These are phyloP conservation scores for Pythium grandisporangium DNA, from an alignment of 352 stramenopile genomes.

Conservation along the genomic window DNA sequence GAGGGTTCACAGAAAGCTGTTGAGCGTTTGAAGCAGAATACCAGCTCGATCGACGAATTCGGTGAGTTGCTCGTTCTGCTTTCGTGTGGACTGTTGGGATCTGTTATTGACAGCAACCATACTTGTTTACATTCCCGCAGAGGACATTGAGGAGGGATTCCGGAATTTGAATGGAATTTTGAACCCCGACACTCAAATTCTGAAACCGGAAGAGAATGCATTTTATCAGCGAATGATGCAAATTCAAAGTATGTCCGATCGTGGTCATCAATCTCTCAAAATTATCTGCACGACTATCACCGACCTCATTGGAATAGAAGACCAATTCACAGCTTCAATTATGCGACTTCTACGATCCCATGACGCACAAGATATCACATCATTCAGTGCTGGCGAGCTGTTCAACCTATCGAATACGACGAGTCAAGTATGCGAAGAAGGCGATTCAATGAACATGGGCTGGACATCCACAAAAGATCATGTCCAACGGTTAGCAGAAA, in stretches of 20 bases:
- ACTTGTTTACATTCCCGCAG: slow-evolving; percentile 17
- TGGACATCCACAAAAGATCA: slow-evolving; percentile 59
- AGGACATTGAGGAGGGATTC: slow-evolving; percentile 70
- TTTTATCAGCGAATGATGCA: slow-evolving; percentile 62
- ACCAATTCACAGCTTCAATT: slow-evolving; percentile 36
- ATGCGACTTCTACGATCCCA: slow-evolving; percentile 47
- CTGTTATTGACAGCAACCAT: no score
- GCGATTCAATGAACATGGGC: slow-evolving; percentile 34
- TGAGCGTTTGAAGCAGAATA: slow-evolving; percentile 36
- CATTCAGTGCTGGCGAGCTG: slow-evolving; percentile 9
- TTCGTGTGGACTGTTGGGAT: no score
- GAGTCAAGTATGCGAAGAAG: slow-evolving; percentile 33
- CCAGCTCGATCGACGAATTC: slow-evolving; percentile 49
- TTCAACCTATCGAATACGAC: slow-evolving; percentile 7
- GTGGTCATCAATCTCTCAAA: slow-evolving; percentile 44
- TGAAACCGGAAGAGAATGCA: slow-evolving; percentile 43
- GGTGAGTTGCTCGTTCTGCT: slow-evolving; percentile 19
- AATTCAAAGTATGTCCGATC: slow-evolving; percentile 60
- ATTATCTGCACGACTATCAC: slow-evolving; percentile 37
- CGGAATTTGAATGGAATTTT: slow-evolving; percentile 37
- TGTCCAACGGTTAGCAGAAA: slow-evolving; percentile 41
- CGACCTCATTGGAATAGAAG: slow-evolving; percentile 51
- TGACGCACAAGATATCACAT: slow-evolving; percentile 21
- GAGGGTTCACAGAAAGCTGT: slow-evolving; percentile 32
- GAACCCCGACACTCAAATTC: slow-evolving; percentile 25